Evolutionary conservation across 768 basidiomycete genomes (phyloP).

Genomic region (Tulasnella sp.): DNA sequence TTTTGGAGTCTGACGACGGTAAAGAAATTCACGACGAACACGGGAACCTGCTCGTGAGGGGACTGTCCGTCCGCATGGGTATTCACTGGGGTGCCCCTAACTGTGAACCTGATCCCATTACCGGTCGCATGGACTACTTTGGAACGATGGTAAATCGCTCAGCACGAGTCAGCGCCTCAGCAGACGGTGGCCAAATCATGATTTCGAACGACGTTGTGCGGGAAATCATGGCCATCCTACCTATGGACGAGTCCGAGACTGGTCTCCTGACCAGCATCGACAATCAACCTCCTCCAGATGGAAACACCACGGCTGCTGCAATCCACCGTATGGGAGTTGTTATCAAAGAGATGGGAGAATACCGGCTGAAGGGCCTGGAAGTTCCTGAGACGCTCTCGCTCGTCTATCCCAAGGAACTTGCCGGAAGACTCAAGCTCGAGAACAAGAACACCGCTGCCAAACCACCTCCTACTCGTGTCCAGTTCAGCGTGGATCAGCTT

Average conservation of each 20-base stretch:
- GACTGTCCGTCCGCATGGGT: conserved; percentile 93
- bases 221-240: conserved; percentile 50
- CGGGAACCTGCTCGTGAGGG: conserved; percentile 64
- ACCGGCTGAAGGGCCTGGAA: conserved; percentile 90
- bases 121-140: conserved; percentile 95
- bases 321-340: conserved; percentile 60
- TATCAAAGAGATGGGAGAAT: conserved; percentile 71
- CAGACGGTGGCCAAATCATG: conserved; percentile 89
- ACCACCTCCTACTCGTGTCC: conserved; percentile 40
- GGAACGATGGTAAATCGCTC: conserved; percentile 94
- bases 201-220: conserved; percentile 77
- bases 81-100: conserved; percentile 86
- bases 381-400: conserved; percentile 77
- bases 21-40: conserved; percentile 57
- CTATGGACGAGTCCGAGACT: conserved; percentile 22
- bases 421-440: conserved; percentile 46
- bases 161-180: conserved; percentile 68
- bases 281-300: conserved; percentile 17
- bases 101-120: conserved; percentile 85
- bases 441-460: conserved; percentile 22
- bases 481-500: conserved; percentile 62
- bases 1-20: conserved; percentile 87
- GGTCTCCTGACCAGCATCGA: conserved; percentile 17
- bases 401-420: conserved; percentile 66
- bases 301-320: conserved; percentile 42